Conservation (phyloP, 176 grass and related monocot species). For the Olyra latifolia region DNA sequence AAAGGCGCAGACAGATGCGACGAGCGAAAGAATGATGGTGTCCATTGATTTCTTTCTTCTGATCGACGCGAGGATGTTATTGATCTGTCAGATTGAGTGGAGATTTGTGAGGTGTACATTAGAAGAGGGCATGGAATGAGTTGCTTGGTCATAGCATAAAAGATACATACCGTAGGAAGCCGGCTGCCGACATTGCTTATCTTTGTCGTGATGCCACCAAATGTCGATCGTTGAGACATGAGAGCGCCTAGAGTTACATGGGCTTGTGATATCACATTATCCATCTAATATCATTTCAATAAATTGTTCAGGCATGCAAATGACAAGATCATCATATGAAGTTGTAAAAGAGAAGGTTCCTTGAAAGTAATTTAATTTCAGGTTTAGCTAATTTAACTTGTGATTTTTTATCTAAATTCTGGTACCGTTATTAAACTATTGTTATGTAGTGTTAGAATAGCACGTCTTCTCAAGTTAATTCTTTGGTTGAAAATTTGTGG, state of each 20-base stretch:
- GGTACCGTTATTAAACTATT: not conserved
- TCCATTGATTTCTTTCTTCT: slow-evolving; percentile 99
- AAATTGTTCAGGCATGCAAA: slow-evolving; percentile 8
- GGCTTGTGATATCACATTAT: slow-evolving; percentile 94
- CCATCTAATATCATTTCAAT: slow-evolving; percentile 69
- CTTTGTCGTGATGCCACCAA: slow-evolving; percentile 87
- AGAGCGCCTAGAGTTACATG: slow-evolving; percentile 86
- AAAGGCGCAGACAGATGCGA: slow-evolving; percentile 83
- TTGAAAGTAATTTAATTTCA: not conserved
- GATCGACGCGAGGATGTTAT: slow-evolving; percentile 79
- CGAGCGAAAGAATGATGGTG: slow-evolving; percentile 85
- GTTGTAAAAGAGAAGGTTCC: not conserved
- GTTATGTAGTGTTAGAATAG: too few relatives aligned
- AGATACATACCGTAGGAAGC: slow-evolving; percentile 68
- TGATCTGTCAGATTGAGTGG: slow-evolving; percentile 53
- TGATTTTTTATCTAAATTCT: not conserved
- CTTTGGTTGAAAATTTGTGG: not conserved
- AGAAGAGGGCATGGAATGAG: not conserved
- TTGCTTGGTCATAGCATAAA: not conserved
- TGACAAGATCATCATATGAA: not conserved
- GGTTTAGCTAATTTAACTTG: not conserved
- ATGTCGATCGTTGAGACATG: slow-evolving; percentile 87
- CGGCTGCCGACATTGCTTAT: slow-evolving; percentile 91
- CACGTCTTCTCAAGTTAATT: not conserved
- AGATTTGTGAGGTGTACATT: not conserved